Evolutionary conservation across 2,329 filamentous ascomycete species (phyloP).

Genomic region (Capronia epimyces): DNA sequence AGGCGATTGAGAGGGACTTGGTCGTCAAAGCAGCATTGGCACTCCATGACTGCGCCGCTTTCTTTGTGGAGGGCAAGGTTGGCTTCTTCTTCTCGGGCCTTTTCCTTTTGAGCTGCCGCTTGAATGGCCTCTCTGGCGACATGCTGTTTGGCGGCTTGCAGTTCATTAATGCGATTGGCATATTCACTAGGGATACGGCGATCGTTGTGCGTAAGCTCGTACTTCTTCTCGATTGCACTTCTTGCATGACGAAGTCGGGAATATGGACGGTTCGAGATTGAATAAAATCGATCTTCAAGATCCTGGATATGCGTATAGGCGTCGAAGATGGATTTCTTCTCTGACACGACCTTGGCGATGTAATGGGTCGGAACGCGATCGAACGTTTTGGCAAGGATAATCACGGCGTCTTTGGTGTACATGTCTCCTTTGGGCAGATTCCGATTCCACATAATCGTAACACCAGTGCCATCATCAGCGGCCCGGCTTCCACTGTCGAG

Average conservation of each 20-base stretch:
- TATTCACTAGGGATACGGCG: slow-evolving; percentile 19
- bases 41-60: slow-evolving; percentile 58
- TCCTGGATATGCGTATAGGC: slow-evolving; percentile 31
- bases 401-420: slow-evolving; percentile 27
- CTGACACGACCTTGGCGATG: slow-evolving; percentile 21
- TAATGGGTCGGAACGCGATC: slow-evolving; percentile 24
- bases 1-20: slow-evolving; percentile 58
- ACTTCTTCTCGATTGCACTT: slow-evolving; percentile 21
- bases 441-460: slow-evolving; percentile 32
- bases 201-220: slow-evolving; percentile 7
- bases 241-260: slow-evolving; percentile 24
- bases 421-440: slow-evolving; percentile 14
- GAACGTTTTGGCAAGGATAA: slow-evolving; percentile 29
- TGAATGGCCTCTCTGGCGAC: slow-evolving; percentile 21
- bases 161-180: slow-evolving; percentile 27
- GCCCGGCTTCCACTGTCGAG: slow-evolving; percentile 34
- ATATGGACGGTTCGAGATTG: slow-evolving; percentile 21
- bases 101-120: slow-evolving; percentile 23
- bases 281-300: slow-evolving; percentile 25
- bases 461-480: slow-evolving; percentile 33
- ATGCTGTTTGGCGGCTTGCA: slow-evolving; percentile 31
- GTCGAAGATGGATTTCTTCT: slow-evolving; percentile 30
- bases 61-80: slow-evolving; percentile 39
- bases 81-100: slow-evolving; percentile 31
- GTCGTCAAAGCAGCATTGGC: slow-evolving; percentile 67